These are phyloP conservation scores for Claviceps paspali DNA, from an alignment of 2,329 filamentous ascomycete genomes.

Conservation along the genomic window DNA sequence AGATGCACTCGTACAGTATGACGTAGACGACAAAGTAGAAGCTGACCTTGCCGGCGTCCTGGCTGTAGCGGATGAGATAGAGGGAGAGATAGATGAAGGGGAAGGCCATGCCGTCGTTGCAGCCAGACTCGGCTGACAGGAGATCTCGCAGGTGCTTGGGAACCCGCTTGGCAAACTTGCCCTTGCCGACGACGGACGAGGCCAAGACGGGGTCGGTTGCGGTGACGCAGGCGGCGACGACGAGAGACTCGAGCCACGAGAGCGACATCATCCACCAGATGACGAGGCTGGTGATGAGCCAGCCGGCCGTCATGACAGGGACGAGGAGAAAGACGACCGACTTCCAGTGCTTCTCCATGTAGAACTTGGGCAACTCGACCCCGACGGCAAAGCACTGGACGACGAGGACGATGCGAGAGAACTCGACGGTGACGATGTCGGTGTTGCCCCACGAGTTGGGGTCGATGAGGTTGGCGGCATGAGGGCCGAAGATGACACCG, in stretches of 20 bases:
- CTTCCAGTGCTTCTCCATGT: conserved; percentile 97
- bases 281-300: conserved; percentile 82
- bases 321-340: conserved; percentile 79
- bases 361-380: conserved; percentile 78
- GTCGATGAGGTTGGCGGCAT: conserved; percentile 68
- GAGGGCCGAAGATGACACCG: conserved; percentile 78
- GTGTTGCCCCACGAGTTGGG: conserved; percentile 64
- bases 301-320: conserved; percentile 95
- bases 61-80: conserved; percentile 74
- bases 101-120: conserved; percentile 99
- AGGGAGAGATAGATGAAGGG: conserved; percentile 89
- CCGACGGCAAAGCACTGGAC: conserved; percentile 88
- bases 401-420: conserved; percentile 76
- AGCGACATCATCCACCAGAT: conserved; percentile 79
- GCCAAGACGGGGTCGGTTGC: conserved; percentile 94
- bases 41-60: conserved; percentile 50
- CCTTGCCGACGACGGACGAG: conserved; percentile 95
- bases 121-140: conserved; percentile 90
- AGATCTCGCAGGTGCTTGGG: conserved; percentile 94
- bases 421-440: conserved; percentile 78
- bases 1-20: conserved; percentile 88
- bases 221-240: conserved; percentile 82
- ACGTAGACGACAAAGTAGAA: conserved; percentile 83
- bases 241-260: conserved; percentile 82
- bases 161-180: conserved; percentile 94